Percentiles rank a stretch among this genome's conserved stretches.
Evolutionary conservation across 1,139 yeast species (phyloP).

Genomic region (Arxiozyma heterogenica): DNA sequence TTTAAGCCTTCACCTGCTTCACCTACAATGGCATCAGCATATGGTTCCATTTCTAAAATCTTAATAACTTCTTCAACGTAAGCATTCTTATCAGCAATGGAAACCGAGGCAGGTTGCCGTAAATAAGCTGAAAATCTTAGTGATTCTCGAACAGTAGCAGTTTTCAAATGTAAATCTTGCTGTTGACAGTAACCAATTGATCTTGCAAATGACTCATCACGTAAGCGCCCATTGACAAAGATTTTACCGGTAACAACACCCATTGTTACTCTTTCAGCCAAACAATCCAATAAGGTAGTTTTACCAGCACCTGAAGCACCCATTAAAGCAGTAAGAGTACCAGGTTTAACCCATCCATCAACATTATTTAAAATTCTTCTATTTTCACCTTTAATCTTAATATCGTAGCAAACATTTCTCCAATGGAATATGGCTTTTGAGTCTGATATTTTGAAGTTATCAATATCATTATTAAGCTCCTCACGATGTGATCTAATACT

Average conservation of each 20-base stretch:
- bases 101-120: constrained; percentile 53
- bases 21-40: constrained; percentile 79
- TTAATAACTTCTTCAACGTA: constrained; percentile 66
- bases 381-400: constrained; percentile 55
- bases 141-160: constrained; percentile 78
- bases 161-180: constrained; percentile 64
- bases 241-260: constrained; percentile 71
- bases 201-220: constrained; percentile 69
- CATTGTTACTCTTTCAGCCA: constrained; percentile 68
- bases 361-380: constrained; percentile 58
- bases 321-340: constrained; percentile 72
- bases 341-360: constrained; percentile 80
- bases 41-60: constrained; percentile 60
- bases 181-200: constrained; percentile 80
- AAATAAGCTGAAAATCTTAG: constrained; percentile 61
- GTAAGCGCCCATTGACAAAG: constrained; percentile 61
- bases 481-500: constrained; percentile 4
- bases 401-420: constrained; percentile 69
- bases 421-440: constrained; percentile 58
- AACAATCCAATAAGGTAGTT: constrained; percentile 63
- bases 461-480: constrained; percentile 5
- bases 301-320: constrained; percentile 89
- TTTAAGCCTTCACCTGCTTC: constrained; percentile 71
- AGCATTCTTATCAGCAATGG: constrained; percentile 51
- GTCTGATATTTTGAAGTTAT: constrained; percentile 13